Evolutionary conservation across 225 moss, liverwort and hornwort species (phyloP).

Genomic region (Takakia lepidozioides): DNA sequence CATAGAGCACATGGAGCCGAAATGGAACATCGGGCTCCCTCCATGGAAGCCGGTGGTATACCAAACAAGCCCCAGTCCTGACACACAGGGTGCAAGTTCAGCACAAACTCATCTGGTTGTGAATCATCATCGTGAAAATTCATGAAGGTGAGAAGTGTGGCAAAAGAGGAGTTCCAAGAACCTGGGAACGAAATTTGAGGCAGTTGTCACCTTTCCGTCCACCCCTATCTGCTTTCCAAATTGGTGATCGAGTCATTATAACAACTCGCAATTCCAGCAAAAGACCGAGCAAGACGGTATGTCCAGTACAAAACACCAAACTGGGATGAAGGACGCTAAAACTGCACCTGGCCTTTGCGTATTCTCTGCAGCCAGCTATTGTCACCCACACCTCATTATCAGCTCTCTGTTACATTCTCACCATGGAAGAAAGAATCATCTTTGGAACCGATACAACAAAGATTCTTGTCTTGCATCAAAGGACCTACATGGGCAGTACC

Average conservation of each 20-base stretch:
- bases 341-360: conserved; percentile 62
- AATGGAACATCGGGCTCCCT: conserved; percentile 66
- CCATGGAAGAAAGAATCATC: not conserved
- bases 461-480: conserved; percentile 16
- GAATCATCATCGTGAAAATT: not conserved
- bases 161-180: conserved; percentile 4
- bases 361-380: conserved; percentile 93
- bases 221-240: conserved; percentile 57
- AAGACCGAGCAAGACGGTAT: not conserved
- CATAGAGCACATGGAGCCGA: conserved; percentile 49
- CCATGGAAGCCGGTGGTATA: conserved; percentile 79
- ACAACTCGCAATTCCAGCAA: too few species aligned
- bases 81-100: not conserved
- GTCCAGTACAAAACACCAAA: not conserved
- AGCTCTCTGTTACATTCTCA: not conserved
- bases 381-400: conserved; percentile 1
- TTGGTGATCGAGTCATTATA: conserved; percentile 2
- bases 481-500: not conserved
- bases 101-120: not conserved
- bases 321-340: conserved; percentile 3
- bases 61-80: conserved; percentile 54
- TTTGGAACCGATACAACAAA: too few species aligned
- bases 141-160: not conserved
- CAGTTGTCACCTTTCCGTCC: conserved; percentile 47
- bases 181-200: conserved; percentile 49